Conservation (phyloP, 2,329 filamentous ascomycete species). For the Cordyceps fumosorosea region DNA sequence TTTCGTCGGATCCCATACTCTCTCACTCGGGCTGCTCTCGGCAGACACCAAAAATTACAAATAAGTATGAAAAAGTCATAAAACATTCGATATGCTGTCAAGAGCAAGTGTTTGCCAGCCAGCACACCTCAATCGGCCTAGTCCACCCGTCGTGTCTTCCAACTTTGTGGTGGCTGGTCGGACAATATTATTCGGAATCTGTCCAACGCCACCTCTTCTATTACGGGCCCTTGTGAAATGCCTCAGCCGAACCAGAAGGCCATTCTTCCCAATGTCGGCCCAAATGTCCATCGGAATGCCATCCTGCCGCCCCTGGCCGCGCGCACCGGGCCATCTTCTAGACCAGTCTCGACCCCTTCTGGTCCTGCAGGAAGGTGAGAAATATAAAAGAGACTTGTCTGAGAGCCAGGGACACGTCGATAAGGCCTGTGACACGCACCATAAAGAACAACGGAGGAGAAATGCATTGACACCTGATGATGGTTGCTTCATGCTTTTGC, state of each 20-base stretch:
- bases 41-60: not conserved
- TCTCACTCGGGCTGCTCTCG: not conserved
- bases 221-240: not conserved
- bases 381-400: not conserved
- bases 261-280: not conserved
- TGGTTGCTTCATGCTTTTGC: not conserved
- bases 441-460: not conserved
- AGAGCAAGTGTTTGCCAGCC: not conserved
- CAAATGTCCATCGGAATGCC: not conserved
- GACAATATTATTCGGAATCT: not conserved
- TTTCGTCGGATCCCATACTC: no score
- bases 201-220: not conserved
- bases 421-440: slow-evolving; percentile 4
- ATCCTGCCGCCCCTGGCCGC: not conserved
- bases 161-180: not conserved
- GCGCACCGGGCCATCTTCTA: not conserved
- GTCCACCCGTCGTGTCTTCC: not conserved
- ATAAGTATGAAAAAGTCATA: not conserved
- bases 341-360: not conserved
- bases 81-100: not conserved
- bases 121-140: not conserved
- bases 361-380: not conserved
- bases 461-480: slow-evolving; percentile 6
- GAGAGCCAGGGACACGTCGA: not conserved
- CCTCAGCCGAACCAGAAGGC: not conserved